phyloP scores from a whole-genome alignment of 1,284 basidiomycete species.

The Heterobasidion occidentale region DNA sequence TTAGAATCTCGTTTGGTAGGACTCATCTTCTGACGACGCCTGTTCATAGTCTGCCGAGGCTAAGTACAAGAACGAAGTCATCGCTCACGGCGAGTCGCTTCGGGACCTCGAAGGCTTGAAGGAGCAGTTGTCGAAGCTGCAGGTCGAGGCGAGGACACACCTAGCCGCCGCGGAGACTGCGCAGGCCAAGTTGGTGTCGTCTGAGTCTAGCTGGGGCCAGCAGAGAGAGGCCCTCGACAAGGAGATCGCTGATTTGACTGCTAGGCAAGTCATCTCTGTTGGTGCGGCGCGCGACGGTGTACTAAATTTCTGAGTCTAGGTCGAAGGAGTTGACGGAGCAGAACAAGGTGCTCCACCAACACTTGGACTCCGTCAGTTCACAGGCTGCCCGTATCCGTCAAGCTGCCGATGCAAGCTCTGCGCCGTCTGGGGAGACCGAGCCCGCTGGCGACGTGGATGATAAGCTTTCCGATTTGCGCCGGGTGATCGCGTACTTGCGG shows the following conservation, averaged over 20 bases:
- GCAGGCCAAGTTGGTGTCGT: conserved; percentile 57
- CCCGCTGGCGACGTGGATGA: conserved; percentile 41
- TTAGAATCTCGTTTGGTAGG: background rate
- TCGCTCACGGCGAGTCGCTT: conserved; percentile 79
- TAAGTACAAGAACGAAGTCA: conserved; percentile 73
- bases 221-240: conserved; percentile 74
- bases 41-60: conserved; percentile 64
- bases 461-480: conserved; percentile 66
- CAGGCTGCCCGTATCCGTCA: conserved; percentile 75
- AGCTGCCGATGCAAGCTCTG: conserved; percentile 46
- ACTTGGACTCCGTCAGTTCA: conserved; percentile 79
- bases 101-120: conserved; percentile 63
- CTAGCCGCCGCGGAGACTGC: conserved; percentile 64
- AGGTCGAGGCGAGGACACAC: conserved; percentile 47
- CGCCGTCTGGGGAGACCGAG: conserved; percentile 36
- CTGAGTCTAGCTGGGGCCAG: conserved; percentile 73
- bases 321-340: conserved; percentile 72
- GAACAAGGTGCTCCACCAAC: conserved; percentile 75
- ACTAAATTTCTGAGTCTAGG: conserved; percentile 18
- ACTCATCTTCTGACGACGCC: background rate
- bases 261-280: conserved; percentile 36
- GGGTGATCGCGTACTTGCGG: conserved; percentile 77
- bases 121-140: conserved; percentile 47
- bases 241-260: conserved; percentile 65
- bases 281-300: too few relatives aligned